Evolutionary conservation across 2,329 filamentous ascomycete species (phyloP).

Genomic region (Hypomyces rosellus): DNA sequence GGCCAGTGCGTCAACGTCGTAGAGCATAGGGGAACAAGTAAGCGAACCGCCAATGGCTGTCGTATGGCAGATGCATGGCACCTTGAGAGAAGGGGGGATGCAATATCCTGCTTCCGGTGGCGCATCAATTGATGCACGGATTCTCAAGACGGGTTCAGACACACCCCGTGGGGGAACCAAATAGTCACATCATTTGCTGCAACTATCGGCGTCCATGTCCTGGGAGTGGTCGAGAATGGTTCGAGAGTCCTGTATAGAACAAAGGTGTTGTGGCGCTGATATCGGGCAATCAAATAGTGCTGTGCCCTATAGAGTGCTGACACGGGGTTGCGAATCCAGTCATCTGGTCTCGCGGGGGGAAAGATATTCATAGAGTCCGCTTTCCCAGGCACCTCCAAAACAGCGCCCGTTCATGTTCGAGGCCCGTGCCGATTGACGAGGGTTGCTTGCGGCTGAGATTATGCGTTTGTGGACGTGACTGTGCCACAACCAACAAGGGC

Average conservation of each 20-base stretch:
- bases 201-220: too few relatives aligned
- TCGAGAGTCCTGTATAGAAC: not conserved
- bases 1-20: not conserved
- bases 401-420: conserved; percentile 7
- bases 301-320: not conserved
- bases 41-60: not conserved
- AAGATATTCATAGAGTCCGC: not conserved
- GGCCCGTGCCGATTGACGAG: not conserved
- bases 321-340: too few relatives aligned
- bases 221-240: not conserved
- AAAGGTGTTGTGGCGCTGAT: not conserved
- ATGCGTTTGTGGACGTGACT: not conserved
- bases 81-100: not conserved
- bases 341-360: not conserved
- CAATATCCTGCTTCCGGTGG: not conserved
- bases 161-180: too few relatives aligned
- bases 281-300: not conserved
- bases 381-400: not conserved
- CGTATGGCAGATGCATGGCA: too few relatives aligned
- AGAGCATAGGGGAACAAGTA: not conserved
- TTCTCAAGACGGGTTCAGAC: too few relatives aligned
- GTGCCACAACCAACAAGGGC: not conserved
- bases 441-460: not conserved
- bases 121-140: not conserved
- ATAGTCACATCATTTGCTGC: too few relatives aligned